Percentiles rank a stretch among this genome's conserved stretches.
Evolutionary conservation across 495 filamentous ascomycete genomes (phyloP).

Genomic region (Symbiotaphrina buchneri): DNA sequence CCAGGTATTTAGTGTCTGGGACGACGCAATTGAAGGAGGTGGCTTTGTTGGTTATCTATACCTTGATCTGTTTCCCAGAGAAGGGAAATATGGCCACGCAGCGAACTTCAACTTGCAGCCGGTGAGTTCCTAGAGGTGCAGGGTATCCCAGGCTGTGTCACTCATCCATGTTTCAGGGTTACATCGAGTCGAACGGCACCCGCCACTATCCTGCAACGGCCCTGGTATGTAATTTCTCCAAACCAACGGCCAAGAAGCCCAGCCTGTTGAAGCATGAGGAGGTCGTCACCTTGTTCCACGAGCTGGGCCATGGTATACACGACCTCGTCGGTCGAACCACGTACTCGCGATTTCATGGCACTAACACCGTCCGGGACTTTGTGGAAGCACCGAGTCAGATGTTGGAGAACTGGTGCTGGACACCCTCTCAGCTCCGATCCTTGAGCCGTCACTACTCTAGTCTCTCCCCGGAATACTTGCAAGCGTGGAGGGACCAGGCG

Average conservation of each 20-base stretch:
- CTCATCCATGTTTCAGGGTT: slow-evolving; percentile 20
- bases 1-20: slow-evolving; percentile 46
- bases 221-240: slow-evolving; percentile 50
- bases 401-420: slow-evolving; percentile 66
- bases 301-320: slow-evolving; percentile 56
- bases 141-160: neutral
- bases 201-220: slow-evolving; percentile 46
- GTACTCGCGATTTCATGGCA: slow-evolving; percentile 54
- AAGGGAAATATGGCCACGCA: slow-evolving; percentile 38
- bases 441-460: slow-evolving; percentile 43
- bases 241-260: slow-evolving; percentile 46
- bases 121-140: slow-evolving; percentile 3
- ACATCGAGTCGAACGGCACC: slow-evolving; percentile 29
- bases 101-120: slow-evolving; percentile 25
- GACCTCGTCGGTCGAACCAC: slow-evolving; percentile 40
- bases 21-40: slow-evolving; percentile 37
- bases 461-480: slow-evolving; percentile 33
- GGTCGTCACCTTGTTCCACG: slow-evolving; percentile 51
- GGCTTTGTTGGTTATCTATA: slow-evolving; percentile 55
- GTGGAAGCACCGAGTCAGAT: slow-evolving; percentile 53
- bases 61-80: slow-evolving; percentile 40
- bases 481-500: slow-evolving; percentile 27
- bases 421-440: slow-evolving; percentile 38
- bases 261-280: slow-evolving; percentile 49
- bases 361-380: slow-evolving; percentile 48